Conservation (phyloP, 768 basidiomycete species). For the Clavulina sp. region DNA sequence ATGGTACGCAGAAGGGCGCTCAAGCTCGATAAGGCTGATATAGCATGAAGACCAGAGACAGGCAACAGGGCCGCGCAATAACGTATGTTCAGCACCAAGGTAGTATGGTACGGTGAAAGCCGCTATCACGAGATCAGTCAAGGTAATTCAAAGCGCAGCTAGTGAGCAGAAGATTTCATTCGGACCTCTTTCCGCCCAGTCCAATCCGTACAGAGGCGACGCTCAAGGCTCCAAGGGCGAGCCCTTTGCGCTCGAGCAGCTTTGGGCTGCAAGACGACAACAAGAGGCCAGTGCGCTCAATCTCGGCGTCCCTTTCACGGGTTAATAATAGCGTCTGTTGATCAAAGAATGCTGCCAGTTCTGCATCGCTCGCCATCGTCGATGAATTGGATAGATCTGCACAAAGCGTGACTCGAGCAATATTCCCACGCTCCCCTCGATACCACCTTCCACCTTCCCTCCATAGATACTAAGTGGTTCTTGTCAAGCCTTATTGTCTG, state of each 20-base stretch:
- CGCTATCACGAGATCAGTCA: no score
- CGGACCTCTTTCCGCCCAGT: constrained; percentile 81
- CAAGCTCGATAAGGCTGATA: constrained; percentile 65
- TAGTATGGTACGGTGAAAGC: no score
- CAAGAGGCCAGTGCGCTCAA: constrained; percentile 59
- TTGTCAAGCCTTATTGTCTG: no score
- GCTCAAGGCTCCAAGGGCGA: constrained; percentile 60
- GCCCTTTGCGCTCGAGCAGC: constrained; percentile 73
- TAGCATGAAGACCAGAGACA: neutral
- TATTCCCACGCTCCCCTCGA: no score
- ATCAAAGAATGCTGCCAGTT: constrained; percentile 40
- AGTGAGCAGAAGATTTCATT: neutral
- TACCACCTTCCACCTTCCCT: no score
- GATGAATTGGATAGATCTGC: neutral
- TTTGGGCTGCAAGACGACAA: constrained; percentile 69
- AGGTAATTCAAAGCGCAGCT: neutral
- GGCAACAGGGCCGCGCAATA: constrained; percentile 7
- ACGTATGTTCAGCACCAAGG: no score
- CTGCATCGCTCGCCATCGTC: constrained; percentile 9
- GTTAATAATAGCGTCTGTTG: constrained; percentile 49
- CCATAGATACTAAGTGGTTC: no score
- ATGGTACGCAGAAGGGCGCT: constrained; percentile 69
- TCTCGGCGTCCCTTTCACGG: constrained; percentile 67
- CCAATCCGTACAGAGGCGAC: constrained; percentile 61
- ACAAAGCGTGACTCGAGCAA: no score